Conservation (phyloP, 2,329 filamentous ascomycete species). For the Fusarium sp. region DNA sequence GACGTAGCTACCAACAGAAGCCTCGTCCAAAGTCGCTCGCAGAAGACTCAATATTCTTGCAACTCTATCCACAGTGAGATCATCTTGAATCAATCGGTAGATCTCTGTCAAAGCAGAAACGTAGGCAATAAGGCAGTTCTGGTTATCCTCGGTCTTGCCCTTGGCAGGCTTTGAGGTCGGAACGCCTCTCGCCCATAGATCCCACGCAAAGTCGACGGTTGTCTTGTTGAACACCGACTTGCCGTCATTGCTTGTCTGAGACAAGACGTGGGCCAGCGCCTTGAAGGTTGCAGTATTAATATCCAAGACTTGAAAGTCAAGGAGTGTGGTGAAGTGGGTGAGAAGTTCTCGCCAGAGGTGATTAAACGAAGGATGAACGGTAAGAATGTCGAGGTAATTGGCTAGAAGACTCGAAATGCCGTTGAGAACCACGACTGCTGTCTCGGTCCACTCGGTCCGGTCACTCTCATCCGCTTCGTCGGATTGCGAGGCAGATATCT, state of each 20-base stretch:
- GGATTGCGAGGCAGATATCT: conserved; percentile 54
- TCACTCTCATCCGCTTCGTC: conserved; percentile 53
- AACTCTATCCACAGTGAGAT: conserved; percentile 68
- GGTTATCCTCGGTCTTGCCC: conserved; percentile 67
- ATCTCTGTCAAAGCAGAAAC: conserved; percentile 77
- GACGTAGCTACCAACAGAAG: conserved; percentile 71
- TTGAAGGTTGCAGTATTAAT: conserved; percentile 76
- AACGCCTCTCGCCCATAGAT: conserved; percentile 72
- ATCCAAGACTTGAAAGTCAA: conserved; percentile 70
- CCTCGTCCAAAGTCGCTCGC: conserved; percentile 72
- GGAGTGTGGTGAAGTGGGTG: conserved; percentile 68
- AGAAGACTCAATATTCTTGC: conserved; percentile 75
- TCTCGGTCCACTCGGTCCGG: conserved; percentile 72
- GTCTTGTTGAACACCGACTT: conserved; percentile 56
- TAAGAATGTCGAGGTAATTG: conserved; percentile 77
- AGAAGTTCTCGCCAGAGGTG: conserved; percentile 79
- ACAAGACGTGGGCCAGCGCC: conserved; percentile 70
- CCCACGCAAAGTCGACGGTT: conserved; percentile 70
- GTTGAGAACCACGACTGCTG: conserved; percentile 74
- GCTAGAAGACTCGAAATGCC: conserved; percentile 77
- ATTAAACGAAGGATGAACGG: conserved; percentile 70
- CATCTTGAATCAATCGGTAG: conserved; percentile 74
- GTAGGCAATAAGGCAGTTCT: conserved; percentile 86
- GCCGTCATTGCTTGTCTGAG: conserved; percentile 54
- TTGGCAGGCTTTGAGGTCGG: conserved; percentile 55